Percentiles rank a stretch among this genome's conserved stretches.
phyloP scores from a whole-genome alignment of 768 basidiomycete genomes.

The Suillus tomentosus region DNA sequence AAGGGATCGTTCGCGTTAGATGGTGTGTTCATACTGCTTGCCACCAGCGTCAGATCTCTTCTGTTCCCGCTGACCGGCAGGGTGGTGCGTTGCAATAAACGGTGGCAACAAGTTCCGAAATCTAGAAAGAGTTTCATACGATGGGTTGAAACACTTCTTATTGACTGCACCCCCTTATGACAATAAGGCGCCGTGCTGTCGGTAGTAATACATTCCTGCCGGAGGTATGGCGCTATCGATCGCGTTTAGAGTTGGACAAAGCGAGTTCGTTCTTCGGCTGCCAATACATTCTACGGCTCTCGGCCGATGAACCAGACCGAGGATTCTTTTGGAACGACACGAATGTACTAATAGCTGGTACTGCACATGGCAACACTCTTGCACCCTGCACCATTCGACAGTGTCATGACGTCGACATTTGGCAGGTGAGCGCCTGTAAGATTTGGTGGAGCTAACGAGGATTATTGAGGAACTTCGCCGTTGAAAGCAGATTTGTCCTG shows the following conservation, averaged over 20 bases:
- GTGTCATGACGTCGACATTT: not conserved
- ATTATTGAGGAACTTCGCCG: not conserved
- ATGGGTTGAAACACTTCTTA: not conserved
- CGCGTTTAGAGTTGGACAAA: not conserved
- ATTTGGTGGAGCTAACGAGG: not conserved
- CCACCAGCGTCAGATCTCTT: not conserved
- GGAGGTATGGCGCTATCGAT: not conserved
- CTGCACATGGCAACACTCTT: not conserved
- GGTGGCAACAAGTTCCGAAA: not conserved
- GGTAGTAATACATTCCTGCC: not conserved
- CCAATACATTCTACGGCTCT: not conserved
- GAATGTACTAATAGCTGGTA: not conserved
- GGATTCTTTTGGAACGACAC: not conserved
- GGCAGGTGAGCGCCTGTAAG: not conserved
- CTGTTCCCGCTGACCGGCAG: not conserved
- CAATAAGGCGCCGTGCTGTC: not conserved
- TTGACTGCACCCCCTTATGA: not conserved
- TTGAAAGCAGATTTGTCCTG: not conserved
- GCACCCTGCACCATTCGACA: not conserved
- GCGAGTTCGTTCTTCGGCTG: not conserved
- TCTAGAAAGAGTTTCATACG: not conserved
- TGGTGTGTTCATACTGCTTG: slow-evolving; percentile 1
- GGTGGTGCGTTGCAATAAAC: not conserved
- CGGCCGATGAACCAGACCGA: not conserved
- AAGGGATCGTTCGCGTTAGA: slow-evolving; percentile 1